phyloP scores from a whole-genome alignment of 352 stramenopile species.

The Pythium dissimile region DNA sequence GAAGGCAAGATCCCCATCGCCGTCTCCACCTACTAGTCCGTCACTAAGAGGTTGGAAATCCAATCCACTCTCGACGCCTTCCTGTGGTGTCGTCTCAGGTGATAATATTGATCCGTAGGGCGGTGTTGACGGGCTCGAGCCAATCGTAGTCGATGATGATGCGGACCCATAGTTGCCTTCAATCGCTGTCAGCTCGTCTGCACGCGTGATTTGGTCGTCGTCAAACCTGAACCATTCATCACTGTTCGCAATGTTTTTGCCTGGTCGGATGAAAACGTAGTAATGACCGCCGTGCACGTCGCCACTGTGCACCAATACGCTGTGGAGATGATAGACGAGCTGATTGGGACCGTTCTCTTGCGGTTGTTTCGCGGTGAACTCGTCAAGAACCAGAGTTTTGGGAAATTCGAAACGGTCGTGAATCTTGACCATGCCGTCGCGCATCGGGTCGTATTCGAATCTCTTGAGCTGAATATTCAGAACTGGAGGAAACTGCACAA shows the following conservation, averaged over 20 bases:
- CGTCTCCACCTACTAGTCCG: conserved; percentile 5
- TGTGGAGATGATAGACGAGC: conserved; percentile 80
- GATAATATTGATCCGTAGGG: conserved; percentile 56
- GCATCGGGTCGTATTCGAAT: conserved; percentile 85
- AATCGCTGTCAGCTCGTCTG: conserved; percentile 65
- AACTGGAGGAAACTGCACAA: conserved; percentile 84
- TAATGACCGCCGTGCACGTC: conserved; percentile 87
- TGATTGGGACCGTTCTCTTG: conserved; percentile 5
- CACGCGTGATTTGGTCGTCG: conserved; percentile 78
- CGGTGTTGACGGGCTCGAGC: conserved; percentile 34
- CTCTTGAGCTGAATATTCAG: conserved; percentile 92
- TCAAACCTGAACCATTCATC: conserved; percentile 83
- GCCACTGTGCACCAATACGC: conserved; percentile 81
- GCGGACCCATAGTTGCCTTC: conserved; percentile 77
- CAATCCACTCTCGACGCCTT: conserved; percentile 17
- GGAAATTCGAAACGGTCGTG: conserved; percentile 87
- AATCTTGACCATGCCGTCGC: conserved; percentile 88
- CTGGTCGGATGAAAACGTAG: conserved; percentile 87
- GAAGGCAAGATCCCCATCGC: conserved; percentile 4
- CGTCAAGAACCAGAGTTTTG: conserved; percentile 68
- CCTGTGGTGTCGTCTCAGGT: conserved; percentile 27
- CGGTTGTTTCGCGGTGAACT: conserved; percentile 40
- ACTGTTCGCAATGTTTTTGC: conserved; percentile 56
- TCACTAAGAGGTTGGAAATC: conserved; percentile 40
- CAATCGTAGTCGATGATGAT: conserved; percentile 7